Conservation (phyloP, 306 rosid genomes). For the Rosa lucieae region DNA sequence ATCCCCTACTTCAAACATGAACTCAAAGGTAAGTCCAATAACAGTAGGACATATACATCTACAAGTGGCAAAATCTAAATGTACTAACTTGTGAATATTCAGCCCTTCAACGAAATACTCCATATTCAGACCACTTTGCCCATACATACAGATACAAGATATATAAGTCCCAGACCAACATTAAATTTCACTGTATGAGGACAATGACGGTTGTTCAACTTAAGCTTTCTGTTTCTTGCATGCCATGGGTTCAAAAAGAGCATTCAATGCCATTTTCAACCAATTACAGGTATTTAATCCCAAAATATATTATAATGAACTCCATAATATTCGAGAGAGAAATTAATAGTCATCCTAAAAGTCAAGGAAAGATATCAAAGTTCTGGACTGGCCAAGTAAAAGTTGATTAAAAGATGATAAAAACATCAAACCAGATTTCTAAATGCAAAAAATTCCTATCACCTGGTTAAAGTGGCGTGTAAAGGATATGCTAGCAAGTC, state of each 20-base stretch:
- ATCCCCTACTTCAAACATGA: background rate
- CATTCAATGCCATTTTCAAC: background rate
- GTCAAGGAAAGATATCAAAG: background rate
- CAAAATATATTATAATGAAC: background rate
- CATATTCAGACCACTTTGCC: background rate
- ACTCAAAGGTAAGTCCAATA: background rate
- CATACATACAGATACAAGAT: background rate
- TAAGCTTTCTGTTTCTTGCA: background rate
- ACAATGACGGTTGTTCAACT: background rate
- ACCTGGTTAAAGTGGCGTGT: slow-evolving; percentile 67
- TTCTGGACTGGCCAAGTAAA: background rate
- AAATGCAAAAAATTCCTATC: slow-evolving; percentile 17
- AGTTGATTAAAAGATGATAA: background rate
- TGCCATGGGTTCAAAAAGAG: background rate
- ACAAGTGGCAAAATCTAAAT: background rate
- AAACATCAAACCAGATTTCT: background rate
- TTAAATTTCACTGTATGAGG: background rate
- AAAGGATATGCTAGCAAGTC: slow-evolving; percentile 88
- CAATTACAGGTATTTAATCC: background rate
- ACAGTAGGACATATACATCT: background rate
- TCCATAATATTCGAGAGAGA: background rate
- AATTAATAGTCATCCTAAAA: background rate
- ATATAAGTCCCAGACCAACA: background rate
- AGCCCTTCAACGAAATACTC: background rate
- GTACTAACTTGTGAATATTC: background rate